phyloP scores from a whole-genome alignment of 352 stramenopile genomes.

The Pythium sp. region DNA sequence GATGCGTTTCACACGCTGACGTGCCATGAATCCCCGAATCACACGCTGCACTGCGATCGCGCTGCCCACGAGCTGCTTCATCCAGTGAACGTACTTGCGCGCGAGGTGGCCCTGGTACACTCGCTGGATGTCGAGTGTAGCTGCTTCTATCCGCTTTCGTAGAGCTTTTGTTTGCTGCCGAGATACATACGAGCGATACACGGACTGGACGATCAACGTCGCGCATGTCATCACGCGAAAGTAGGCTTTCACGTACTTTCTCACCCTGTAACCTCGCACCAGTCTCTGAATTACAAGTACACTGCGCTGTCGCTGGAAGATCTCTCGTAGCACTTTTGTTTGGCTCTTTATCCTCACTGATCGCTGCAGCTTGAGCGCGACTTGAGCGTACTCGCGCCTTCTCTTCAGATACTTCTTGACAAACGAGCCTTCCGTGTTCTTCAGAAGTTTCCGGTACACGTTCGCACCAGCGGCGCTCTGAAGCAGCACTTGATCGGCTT shows the following conservation, averaged over 20 bases:
- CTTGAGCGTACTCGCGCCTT: constrained; percentile 36
- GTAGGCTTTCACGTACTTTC: constrained; percentile 48
- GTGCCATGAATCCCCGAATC: constrained; percentile 56
- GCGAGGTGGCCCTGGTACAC: constrained; percentile 53
- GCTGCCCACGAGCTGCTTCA: constrained; percentile 37
- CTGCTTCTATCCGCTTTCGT: constrained; percentile 23
- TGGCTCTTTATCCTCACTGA: constrained; percentile 45
- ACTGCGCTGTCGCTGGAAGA: constrained; percentile 38
- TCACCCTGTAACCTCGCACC: constrained; percentile 48
- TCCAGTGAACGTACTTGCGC: constrained; percentile 38
- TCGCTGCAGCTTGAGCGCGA: constrained; percentile 56
- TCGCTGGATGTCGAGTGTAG: constrained; percentile 41
- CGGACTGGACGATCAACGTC: constrained; percentile 58
- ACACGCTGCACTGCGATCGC: constrained; percentile 51
- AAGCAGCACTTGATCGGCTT: constrained; percentile 13
- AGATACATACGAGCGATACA: constrained; percentile 56
- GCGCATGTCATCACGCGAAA: constrained; percentile 52
- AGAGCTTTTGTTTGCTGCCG: constrained; percentile 35
- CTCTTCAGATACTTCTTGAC: constrained; percentile 61
- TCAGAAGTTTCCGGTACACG: constrained; percentile 37
- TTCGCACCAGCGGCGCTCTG: background rate
- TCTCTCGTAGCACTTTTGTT: constrained; percentile 37
- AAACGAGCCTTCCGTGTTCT: constrained; percentile 59
- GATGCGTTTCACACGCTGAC: constrained; percentile 39
- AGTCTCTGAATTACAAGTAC: constrained; percentile 58